Conservation (phyloP, 495 filamentous ascomycete genomes). For the Rhypophila decipiens region DNA sequence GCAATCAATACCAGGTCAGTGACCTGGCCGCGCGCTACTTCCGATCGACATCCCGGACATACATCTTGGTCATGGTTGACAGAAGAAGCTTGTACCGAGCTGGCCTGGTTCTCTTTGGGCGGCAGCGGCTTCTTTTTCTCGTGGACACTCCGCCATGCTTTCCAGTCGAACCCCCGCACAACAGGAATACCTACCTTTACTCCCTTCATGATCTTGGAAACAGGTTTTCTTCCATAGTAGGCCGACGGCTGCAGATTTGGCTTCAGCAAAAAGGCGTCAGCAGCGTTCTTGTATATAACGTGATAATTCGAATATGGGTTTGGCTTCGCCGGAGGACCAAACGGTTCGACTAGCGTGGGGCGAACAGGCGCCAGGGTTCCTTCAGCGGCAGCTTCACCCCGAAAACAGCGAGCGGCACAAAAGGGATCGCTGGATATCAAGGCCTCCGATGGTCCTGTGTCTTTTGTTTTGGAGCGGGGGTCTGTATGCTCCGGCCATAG, state of each 20-base stretch:
- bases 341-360: slow-evolving; percentile 32
- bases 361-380: slow-evolving; percentile 38
- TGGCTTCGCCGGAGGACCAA: slow-evolving; percentile 18
- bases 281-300: slow-evolving; percentile 74
- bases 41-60: slow-evolving; percentile 48
- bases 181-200: slow-evolving; percentile 77
- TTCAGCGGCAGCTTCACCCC: slow-evolving; percentile 49
- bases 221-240: slow-evolving; percentile 69
- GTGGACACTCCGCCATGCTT: slow-evolving; percentile 70
- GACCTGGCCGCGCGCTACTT: slow-evolving; percentile 60
- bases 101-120: not conserved
- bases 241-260: slow-evolving; percentile 72
- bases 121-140: slow-evolving; percentile 21
- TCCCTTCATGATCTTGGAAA: slow-evolving; percentile 80
- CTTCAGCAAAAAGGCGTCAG: slow-evolving; percentile 71
- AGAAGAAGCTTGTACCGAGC: not conserved
- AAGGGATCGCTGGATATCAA: slow-evolving; percentile 47
- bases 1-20: slow-evolving; percentile 86
- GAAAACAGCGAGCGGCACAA: slow-evolving; percentile 49
- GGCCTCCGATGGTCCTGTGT: slow-evolving; percentile 31
- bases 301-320: slow-evolving; percentile 60
- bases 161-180: slow-evolving; percentile 76
- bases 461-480: slow-evolving; percentile 32
- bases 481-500: slow-evolving; percentile 62
- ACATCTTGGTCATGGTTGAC: slow-evolving; percentile 30